Evolutionary conservation across 2,329 filamentous ascomycete genomes (phyloP).

Genomic region (Myriosclerotinia duriaeana): DNA sequence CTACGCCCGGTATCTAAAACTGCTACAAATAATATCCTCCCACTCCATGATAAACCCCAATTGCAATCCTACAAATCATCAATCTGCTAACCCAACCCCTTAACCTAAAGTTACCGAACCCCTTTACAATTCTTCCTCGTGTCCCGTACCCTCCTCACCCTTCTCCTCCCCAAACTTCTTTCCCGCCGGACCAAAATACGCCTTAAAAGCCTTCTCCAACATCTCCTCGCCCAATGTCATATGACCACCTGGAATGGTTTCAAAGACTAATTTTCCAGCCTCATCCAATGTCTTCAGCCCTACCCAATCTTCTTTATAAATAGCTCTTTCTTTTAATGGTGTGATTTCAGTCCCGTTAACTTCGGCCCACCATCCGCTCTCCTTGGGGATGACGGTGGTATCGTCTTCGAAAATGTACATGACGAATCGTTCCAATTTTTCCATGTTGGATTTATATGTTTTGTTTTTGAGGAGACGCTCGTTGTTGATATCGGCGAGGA

Average conservation of each 20-base stretch:
- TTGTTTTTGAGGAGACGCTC: slow-evolving; percentile 74
- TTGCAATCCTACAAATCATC: not conserved
- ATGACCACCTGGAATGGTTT: slow-evolving; percentile 71
- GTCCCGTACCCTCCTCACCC: not conserved
- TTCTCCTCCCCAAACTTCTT: slow-evolving; percentile 31
- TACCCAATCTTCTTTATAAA: slow-evolving; percentile 93
- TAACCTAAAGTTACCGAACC: not conserved
- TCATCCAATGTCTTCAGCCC: slow-evolving; percentile 77
- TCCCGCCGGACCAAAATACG: slow-evolving; percentile 45
- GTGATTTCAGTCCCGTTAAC: slow-evolving; percentile 70
- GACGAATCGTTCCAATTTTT: slow-evolving; percentile 70
- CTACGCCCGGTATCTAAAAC: slow-evolving; percentile 14
- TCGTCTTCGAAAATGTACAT: slow-evolving; percentile 92
- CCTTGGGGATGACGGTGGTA: slow-evolving; percentile 81
- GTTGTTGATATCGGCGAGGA: slow-evolving; percentile 95
- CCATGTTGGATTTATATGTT: slow-evolving; percentile 70
- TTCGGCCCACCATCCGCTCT: slow-evolving; percentile 88
- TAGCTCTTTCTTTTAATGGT: slow-evolving; percentile 62
- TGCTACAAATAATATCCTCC: not conserved
- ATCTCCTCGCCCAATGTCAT: slow-evolving; percentile 73
- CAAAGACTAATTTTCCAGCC: slow-evolving; percentile 75
- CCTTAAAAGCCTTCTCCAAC: slow-evolving; percentile 48
- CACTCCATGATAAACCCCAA: not conserved
- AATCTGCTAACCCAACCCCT: not conserved
- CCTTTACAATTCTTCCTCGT: slow-evolving; percentile 23